A percentile compares a stretch with the other conserved stretches of the same genome.
Evolutionary conservation across 495 filamentous ascomycete species (phyloP).

Genomic region (Penicillium pancosmium): DNA sequence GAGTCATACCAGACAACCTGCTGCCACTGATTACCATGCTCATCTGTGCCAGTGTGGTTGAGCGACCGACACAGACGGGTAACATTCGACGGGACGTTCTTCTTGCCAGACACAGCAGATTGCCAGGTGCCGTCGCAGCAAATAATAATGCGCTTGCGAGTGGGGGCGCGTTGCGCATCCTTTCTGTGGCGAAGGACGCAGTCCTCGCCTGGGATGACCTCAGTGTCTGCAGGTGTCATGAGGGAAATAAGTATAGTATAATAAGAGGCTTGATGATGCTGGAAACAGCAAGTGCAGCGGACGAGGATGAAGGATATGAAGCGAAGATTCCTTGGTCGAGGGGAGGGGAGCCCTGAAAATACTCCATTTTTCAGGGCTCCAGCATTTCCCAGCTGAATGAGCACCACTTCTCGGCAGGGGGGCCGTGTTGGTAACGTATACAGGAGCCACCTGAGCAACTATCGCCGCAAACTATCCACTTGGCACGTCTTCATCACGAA

Average conservation of each 20-base stretch:
- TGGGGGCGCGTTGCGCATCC: background rate
- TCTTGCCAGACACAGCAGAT: conserved; percentile 18
- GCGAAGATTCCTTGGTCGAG: background rate
- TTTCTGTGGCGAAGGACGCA: conserved; percentile 6
- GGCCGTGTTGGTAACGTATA: conserved; percentile 8
- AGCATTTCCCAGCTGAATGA: conserved; percentile 4
- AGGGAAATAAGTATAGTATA: background rate
- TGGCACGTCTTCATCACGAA: conserved; percentile 9
- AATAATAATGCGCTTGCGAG: conserved; percentile 22
- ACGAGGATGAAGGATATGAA: conserved; percentile 6
- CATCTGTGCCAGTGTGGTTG: conserved; percentile 9
- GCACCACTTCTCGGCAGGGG: background rate
- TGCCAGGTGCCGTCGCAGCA: conserved; percentile 30
- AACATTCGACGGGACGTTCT: conserved; percentile 26
- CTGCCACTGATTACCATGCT: conserved; percentile 13
- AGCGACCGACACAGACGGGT: conserved; percentile 19
- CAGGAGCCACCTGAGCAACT: conserved; percentile 1
- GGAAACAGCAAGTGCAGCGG: background rate
- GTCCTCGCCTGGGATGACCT: conserved; percentile 9
- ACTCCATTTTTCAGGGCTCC: conserved; percentile 6
- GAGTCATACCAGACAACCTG: conserved; percentile 31
- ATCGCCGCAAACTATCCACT: conserved; percentile 7
- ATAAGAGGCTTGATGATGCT: too few species aligned
- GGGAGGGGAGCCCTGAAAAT: background rate
- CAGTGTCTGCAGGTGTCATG: background rate